Conservation (phyloP, 805 yeast genomes). For the Candida ovalis region DNA sequence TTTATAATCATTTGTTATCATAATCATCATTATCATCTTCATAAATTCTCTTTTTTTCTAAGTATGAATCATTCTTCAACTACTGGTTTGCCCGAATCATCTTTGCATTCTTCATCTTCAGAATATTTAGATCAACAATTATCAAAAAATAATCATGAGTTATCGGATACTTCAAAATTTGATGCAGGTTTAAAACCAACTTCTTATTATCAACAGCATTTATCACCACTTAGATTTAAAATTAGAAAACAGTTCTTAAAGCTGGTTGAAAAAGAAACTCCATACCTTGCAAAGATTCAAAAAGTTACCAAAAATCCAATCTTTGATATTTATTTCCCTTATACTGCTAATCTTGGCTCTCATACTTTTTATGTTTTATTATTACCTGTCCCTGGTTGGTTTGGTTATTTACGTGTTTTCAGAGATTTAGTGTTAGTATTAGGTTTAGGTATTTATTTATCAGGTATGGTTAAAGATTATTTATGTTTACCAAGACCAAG, state of each 20-base stretch:
- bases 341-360: constrained; percentile 85
- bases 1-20: too few relatives aligned
- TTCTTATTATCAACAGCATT: constrained; percentile 57
- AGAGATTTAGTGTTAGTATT: constrained; percentile 58
- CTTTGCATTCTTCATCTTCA: background rate
- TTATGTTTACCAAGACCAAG: constrained; percentile 89
- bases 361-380: constrained; percentile 91
- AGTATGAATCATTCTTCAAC: too few relatives aligned
- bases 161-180: constrained; percentile 21
- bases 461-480: constrained; percentile 78
- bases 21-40: too few relatives aligned
- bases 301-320: constrained; percentile 39
- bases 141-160: constrained; percentile 8
- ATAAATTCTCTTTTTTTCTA: too few relatives aligned
- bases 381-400: constrained; percentile 84
- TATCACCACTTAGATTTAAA: constrained; percentile 52
- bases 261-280: constrained; percentile 61
- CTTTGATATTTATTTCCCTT: constrained; percentile 74
- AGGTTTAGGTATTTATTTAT: constrained; percentile 67
- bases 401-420: constrained; percentile 54
- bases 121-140: constrained; percentile 10
- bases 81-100: background rate
- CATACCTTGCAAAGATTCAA: constrained; percentile 56
- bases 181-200: constrained; percentile 78
- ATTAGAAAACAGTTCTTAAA: constrained; percentile 55